A percentile compares a stretch with the other conserved stretches of the same genome.
phyloP scores from a whole-genome alignment of 2,329 filamentous ascomycete genomes.

The Aspergillus novoparasiticus region DNA sequence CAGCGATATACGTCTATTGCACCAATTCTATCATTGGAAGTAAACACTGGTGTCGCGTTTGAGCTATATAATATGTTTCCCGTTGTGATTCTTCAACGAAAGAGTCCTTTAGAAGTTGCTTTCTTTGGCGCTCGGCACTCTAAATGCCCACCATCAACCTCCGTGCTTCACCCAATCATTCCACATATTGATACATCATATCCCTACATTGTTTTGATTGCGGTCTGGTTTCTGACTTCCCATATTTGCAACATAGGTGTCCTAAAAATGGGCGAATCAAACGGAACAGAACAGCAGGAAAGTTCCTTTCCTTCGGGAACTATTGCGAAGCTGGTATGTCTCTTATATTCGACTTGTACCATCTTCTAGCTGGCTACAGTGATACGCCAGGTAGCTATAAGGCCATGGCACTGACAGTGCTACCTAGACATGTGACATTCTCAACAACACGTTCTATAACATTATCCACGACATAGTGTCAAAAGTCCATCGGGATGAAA shows the following conservation, averaged over 20 bases:
- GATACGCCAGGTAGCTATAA: not conserved
- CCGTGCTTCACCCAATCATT: not conserved
- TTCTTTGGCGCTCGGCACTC: not conserved
- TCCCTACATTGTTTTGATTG: not conserved
- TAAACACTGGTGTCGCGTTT: not conserved
- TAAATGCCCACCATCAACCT: not conserved
- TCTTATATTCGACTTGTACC: slow-evolving; percentile 1
- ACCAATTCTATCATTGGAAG: not conserved
- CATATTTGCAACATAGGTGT: not conserved
- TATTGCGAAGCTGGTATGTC: slow-evolving; percentile 45
- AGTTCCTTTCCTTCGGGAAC: slow-evolving; percentile 39
- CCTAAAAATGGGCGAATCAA: slow-evolving; percentile 36
- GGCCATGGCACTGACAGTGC: not conserved
- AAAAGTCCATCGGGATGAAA: slow-evolving; percentile 62
- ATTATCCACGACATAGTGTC: slow-evolving; percentile 63
- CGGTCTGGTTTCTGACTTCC: not conserved
- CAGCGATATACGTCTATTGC: not conserved
- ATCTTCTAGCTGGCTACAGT: slow-evolving; percentile 9
- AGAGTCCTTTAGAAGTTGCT: not conserved
- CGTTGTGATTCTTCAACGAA: not conserved
- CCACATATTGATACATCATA: not conserved
- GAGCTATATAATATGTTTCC: not conserved
- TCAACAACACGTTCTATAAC: slow-evolving; percentile 61
- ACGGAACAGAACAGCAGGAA: slow-evolving; percentile 26
- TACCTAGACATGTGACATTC: slow-evolving; percentile 47